Percentiles rank a stretch among this genome's conserved stretches.
Conservation (phyloP, 2,329 filamentous ascomycete genomes). For the Cladophialophora chaetospira region DNA sequence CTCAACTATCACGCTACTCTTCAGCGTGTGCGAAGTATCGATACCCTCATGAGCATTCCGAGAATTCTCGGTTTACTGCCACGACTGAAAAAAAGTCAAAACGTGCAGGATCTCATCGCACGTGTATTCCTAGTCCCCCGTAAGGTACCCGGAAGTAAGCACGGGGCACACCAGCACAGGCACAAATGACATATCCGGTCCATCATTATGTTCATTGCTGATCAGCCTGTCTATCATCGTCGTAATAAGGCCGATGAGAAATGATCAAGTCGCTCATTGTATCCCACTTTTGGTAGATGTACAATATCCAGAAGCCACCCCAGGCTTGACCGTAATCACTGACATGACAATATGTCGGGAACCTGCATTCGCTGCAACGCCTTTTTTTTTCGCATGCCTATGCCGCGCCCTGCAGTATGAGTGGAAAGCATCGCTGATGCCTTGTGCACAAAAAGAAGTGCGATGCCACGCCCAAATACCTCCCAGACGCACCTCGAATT, state of each 20-base stretch:
- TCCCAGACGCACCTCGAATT: conserved; percentile 7
- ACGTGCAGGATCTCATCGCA: neutral
- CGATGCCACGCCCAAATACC: neutral
- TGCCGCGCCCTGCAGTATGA: neutral
- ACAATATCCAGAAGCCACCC: conserved; percentile 22
- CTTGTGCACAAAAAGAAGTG: conserved; percentile 1
- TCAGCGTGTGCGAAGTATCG: no score
- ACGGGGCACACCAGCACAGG: neutral
- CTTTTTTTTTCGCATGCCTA: conserved; percentile 10
- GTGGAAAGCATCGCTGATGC: conserved; percentile 15
- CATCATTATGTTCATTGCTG: conserved; percentile 19
- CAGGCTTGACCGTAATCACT: conserved; percentile 1
- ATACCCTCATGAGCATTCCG: neutral
- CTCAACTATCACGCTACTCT: no score
- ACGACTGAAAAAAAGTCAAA: neutral
- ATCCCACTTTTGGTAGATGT: conserved; percentile 25
- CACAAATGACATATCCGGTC: neutral
- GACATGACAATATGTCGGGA: neutral
- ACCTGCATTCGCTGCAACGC: conserved; percentile 13
- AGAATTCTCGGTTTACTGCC: neutral
- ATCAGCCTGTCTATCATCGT: conserved; percentile 20
- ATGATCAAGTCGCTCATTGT: conserved; percentile 11
- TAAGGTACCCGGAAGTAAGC: neutral
- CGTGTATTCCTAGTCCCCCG: neutral
- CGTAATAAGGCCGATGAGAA: conserved; percentile 8